Evolutionary conservation across 805 yeast genomes (phyloP).

Genomic region (Ogataea glucozyma): DNA sequence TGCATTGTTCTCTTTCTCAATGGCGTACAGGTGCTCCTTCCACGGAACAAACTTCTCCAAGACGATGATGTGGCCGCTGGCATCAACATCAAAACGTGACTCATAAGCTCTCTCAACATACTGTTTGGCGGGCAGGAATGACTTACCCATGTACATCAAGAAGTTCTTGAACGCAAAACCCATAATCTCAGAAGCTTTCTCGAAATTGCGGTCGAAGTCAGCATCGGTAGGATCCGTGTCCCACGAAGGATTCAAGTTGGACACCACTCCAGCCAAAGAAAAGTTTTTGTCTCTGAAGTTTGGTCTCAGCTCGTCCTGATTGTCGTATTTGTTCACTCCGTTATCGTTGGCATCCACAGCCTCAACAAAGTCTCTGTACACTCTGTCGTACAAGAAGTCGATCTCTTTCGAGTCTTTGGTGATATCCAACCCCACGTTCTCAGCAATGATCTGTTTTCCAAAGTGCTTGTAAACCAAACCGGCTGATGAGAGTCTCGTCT

Average conservation of each 20-base stretch:
- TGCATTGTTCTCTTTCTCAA: conserved; percentile 62
- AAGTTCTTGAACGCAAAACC: conserved; percentile 74
- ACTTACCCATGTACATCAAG: conserved; percentile 69
- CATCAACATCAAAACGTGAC: conserved; percentile 58
- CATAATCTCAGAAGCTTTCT: conserved; percentile 75
- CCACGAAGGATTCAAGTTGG: conserved; percentile 86
- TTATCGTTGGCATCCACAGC: conserved; percentile 95
- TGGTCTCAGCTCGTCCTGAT: conserved; percentile 51
- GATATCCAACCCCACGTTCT: conserved; percentile 45
- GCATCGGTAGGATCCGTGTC: conserved; percentile 65
- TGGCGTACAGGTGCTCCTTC: conserved; percentile 85
- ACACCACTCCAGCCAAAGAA: conserved; percentile 74
- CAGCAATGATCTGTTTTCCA: conserved; percentile 67
- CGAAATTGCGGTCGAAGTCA: conserved; percentile 65
- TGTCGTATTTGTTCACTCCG: conserved; percentile 74
- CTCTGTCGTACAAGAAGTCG: conserved; percentile 66
- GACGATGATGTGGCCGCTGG: conserved; percentile 71
- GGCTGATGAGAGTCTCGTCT: conserved; percentile 88
- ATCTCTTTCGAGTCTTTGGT: conserved; percentile 43
- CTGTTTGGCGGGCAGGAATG: conserved; percentile 90
- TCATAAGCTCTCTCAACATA: conserved; percentile 72
- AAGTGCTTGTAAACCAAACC: conserved; percentile 89
- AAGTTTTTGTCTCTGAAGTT: conserved; percentile 72
- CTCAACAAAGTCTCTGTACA: conserved; percentile 87
- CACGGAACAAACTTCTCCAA: conserved; percentile 85